These are phyloP conservation scores for Tylopilus rubrobrunneus DNA, from an alignment of 768 basidiomycete species.

Conservation along the genomic window DNA sequence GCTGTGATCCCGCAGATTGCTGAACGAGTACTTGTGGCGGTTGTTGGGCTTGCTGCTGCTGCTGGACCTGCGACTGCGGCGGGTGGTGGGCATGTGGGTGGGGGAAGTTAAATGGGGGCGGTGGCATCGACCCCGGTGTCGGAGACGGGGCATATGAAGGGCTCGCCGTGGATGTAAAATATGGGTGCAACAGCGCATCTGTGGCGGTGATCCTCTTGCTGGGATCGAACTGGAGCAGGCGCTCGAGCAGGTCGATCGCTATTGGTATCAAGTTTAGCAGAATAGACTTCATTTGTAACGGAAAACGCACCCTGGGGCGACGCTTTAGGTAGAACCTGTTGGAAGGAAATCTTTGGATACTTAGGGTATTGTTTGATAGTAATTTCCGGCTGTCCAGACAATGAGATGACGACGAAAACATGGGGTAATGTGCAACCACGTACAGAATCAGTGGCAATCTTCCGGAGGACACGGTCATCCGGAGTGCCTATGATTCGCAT, in stretches of 20 bases:
- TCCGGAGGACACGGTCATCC: constrained; percentile 78
- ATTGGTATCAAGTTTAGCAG: constrained; percentile 7
- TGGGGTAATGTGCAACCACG: constrained; percentile 21
- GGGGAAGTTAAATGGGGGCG: constrained; percentile 65
- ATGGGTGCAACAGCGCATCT: constrained; percentile 88
- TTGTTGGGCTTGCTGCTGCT: constrained; percentile 44
- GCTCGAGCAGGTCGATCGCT: constrained; percentile 92
- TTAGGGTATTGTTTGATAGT: constrained; percentile 81
- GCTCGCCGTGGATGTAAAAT: constrained; percentile 62
- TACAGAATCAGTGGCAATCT: constrained; percentile 89
- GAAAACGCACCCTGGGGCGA: constrained; percentile 63
- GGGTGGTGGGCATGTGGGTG: constrained; percentile 53
- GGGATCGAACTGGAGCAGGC: constrained; percentile 94
- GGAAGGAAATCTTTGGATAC: constrained; percentile 79
- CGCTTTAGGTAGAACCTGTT: constrained; percentile 81
- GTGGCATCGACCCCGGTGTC: constrained; percentile 57
- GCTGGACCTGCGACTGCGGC: constrained; percentile 40
- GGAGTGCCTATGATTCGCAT: constrained; percentile 97
- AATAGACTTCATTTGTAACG: not conserved
- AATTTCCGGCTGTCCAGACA: constrained; percentile 66
- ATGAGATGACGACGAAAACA: constrained; percentile 4
- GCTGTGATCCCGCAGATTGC: constrained; percentile 34
- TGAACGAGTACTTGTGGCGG: constrained; percentile 35
- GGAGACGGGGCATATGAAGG: constrained; percentile 32
- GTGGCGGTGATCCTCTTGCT: constrained; percentile 86